Conservation (phyloP, 2,329 filamentous ascomycete genomes). For the Trichoderma pleuroti region DNA sequence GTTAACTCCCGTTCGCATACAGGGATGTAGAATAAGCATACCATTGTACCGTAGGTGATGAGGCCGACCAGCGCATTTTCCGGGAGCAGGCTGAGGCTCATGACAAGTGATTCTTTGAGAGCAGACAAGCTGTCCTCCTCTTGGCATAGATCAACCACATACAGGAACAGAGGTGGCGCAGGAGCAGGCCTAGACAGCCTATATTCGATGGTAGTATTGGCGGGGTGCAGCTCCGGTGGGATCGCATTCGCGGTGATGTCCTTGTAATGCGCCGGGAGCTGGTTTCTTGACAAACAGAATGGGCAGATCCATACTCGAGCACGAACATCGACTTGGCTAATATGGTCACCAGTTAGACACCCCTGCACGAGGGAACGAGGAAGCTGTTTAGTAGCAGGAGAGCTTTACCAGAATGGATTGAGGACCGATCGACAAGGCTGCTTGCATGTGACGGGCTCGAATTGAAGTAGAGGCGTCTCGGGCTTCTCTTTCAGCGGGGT, state of each 20-base stretch:
- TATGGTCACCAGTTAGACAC: background rate
- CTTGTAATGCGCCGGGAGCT: constrained; percentile 81
- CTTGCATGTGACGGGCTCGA: constrained; percentile 96
- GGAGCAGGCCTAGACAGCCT: constrained; percentile 75
- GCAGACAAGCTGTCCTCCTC: constrained; percentile 81
- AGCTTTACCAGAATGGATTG: constrained; percentile 87
- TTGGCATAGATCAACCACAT: constrained; percentile 84
- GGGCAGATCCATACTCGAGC: constrained; percentile 85
- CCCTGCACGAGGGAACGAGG: background rate
- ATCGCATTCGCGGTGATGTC: constrained; percentile 82
- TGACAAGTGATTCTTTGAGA: constrained; percentile 80
- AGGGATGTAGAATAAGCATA: constrained; percentile 36
- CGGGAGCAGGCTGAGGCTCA: constrained; percentile 78
- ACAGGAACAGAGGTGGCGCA: constrained; percentile 81
- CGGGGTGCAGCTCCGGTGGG: constrained; percentile 75
- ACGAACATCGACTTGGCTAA: constrained; percentile 76
- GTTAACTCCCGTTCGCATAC: constrained; percentile 23
- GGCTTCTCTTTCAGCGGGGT: constrained; percentile 94
- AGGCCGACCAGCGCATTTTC: constrained; percentile 78
- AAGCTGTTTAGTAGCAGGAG: background rate
- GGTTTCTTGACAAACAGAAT: constrained; percentile 81
- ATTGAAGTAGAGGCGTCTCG: constrained; percentile 83
- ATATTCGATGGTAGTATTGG: constrained; percentile 88
- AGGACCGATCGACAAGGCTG: constrained; percentile 90
- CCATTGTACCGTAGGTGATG: constrained; percentile 91